Evolutionary conservation across 169 alveolate genomes (phyloP).

Genomic region (Eimeria praecox): DNA sequence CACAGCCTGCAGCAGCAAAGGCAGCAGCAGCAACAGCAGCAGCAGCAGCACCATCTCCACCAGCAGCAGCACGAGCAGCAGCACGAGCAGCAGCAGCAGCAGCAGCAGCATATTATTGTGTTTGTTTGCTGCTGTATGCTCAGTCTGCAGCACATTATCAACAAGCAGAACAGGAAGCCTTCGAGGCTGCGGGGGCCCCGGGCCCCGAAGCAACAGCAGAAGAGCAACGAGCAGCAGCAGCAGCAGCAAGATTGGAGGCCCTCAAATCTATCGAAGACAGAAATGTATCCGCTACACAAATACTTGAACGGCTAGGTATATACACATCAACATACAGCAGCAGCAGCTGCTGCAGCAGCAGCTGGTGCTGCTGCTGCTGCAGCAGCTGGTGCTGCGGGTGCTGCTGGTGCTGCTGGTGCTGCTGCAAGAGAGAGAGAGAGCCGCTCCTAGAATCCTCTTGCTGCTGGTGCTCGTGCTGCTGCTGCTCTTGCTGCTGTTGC

Average conservation of each 20-base stretch:
- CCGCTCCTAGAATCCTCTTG: too few relatives aligned
- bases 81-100: too few relatives aligned
- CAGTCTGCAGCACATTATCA: background rate
- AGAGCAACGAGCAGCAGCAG: background rate
- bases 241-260: background rate
- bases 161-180: background rate
- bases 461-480: too few relatives aligned
- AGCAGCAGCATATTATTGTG: too few relatives aligned
- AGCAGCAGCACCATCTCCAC: too few relatives aligned
- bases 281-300: slow-evolving; percentile 8
- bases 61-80: too few relatives aligned
- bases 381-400: background rate
- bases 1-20: too few relatives aligned
- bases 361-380: background rate
- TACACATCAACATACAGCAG: too few relatives aligned
- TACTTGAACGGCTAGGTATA: background rate
- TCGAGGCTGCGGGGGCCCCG: background rate
- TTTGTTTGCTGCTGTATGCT: too few relatives aligned
- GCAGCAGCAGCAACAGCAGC: too few relatives aligned
- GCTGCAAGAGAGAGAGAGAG: too few relatives aligned
- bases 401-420: background rate
- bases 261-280: background rate
- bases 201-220: background rate
- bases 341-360: background rate
- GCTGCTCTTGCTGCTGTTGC: too few relatives aligned